These are phyloP conservation scores for Tulasnella sp. DNA, from an alignment of 768 basidiomycete genomes.

Conservation along the genomic window DNA sequence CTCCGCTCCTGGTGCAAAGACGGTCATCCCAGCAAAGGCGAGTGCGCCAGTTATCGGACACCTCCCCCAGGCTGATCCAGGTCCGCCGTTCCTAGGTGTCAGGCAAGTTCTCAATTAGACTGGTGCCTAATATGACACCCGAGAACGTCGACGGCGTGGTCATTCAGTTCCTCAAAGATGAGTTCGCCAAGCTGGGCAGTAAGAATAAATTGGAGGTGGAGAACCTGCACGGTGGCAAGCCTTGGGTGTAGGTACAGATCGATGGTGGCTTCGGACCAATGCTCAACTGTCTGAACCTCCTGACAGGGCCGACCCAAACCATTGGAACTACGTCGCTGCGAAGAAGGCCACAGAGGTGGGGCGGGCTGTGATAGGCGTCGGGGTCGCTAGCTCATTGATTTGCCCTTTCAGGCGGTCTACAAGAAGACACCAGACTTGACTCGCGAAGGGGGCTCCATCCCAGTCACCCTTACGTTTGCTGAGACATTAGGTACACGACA, in stretches of 20 bases:
- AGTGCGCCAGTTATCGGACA: background rate
- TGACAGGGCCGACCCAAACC: constrained; percentile 47
- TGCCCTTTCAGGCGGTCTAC: constrained; percentile 38
- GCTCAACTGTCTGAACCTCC: background rate
- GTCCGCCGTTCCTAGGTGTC: constrained; percentile 25
- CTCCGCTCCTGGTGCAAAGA: constrained; percentile 69
- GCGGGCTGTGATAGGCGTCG: background rate
- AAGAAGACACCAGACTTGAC: constrained; percentile 66
- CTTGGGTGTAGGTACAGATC: constrained; percentile 49
- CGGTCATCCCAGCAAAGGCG: constrained; percentile 84
- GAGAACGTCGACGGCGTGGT: constrained; percentile 62
- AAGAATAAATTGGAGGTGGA: constrained; percentile 73
- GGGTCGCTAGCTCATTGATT: background rate
- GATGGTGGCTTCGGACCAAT: constrained; percentile 22
- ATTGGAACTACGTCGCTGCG: constrained; percentile 91
- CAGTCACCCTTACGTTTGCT: constrained; percentile 87
- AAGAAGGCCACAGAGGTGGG: constrained; percentile 66
- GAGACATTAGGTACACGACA: constrained; percentile 46
- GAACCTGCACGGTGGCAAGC: constrained; percentile 67
- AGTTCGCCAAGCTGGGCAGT: constrained; percentile 72
- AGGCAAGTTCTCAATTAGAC: constrained; percentile 93
- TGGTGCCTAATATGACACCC: constrained; percentile 69
- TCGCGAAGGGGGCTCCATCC: constrained; percentile 89
- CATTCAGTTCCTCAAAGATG: constrained; percentile 49
- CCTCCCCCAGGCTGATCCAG: background rate